A percentile compares a stretch with the other conserved stretches of the same genome.
Conservation (phyloP, 108 stramenopile genomes). For the Fistulifera solaris region DNA sequence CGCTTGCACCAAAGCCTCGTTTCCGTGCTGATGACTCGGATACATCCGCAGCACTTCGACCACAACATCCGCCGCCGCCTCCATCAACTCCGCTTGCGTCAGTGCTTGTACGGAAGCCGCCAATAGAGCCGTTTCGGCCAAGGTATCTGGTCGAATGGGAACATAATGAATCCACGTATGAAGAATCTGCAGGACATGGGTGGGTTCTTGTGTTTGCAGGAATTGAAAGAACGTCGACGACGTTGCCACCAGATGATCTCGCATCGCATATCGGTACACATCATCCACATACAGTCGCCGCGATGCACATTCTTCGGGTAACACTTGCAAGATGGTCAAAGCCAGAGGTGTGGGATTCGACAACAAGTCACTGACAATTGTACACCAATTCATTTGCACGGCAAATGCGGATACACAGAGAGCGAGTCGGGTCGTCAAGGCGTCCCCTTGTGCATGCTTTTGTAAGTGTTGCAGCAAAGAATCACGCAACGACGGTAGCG, state of each 20-base stretch:
- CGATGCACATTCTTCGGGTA: constrained; percentile 77
- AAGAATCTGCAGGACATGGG: constrained; percentile 37
- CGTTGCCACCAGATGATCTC: constrained; percentile 39
- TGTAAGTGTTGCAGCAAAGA: constrained; percentile 51
- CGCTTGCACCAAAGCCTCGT: constrained; percentile 48
- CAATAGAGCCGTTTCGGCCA: constrained; percentile 30
- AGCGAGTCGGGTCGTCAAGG: constrained; percentile 59
- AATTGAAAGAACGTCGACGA: constrained; percentile 36
- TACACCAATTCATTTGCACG: constrained; percentile 71
- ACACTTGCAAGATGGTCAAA: constrained; percentile 43
- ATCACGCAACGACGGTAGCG: constrained; percentile 53
- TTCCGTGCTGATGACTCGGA: constrained; percentile 38
- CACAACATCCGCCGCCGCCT: constrained; percentile 77
- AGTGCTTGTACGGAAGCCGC: constrained; percentile 21
- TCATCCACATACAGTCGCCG: constrained; percentile 47
- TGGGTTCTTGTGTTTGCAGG: constrained; percentile 11
- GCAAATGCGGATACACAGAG: constrained; percentile 70
- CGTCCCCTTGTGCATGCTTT: constrained; percentile 21
- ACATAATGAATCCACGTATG: constrained; percentile 72
- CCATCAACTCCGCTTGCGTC: constrained; percentile 30
- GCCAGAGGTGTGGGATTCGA: constrained; percentile 27
- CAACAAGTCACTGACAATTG: constrained; percentile 39
- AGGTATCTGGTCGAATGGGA: constrained; percentile 35
- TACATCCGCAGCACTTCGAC: constrained; percentile 79
- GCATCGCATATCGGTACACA: constrained; percentile 46